phyloP scores from a whole-genome alignment of 176 grass and related monocot genomes.

The Carex scoparia region DNA sequence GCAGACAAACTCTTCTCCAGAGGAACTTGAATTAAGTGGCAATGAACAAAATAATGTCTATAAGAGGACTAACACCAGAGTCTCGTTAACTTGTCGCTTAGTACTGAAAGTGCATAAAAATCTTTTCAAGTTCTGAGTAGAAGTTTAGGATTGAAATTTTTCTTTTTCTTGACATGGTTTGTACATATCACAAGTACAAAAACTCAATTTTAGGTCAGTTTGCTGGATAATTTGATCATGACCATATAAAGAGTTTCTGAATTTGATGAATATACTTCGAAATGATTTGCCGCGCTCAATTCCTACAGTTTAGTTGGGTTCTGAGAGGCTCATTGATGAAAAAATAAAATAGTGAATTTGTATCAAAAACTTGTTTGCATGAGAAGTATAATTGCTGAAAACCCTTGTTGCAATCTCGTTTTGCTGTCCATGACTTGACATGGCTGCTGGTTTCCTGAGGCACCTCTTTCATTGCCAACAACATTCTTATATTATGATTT shows the following conservation, averaged over 20 bases:
- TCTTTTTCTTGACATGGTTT: not conserved
- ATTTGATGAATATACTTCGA: not conserved
- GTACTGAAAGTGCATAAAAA: slow-evolving; percentile 82
- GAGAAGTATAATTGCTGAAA: not conserved
- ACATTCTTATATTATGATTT: too few relatives aligned
- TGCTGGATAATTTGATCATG: not conserved
- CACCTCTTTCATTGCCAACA: too few relatives aligned
- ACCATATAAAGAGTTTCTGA: not conserved
- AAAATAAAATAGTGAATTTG: not conserved
- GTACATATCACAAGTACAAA: not conserved
- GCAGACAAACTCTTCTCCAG: slow-evolving; percentile 15
- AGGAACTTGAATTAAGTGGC: slow-evolving; percentile 3
- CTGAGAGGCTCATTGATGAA: not conserved
- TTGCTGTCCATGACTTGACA: not conserved
- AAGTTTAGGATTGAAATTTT: not conserved
- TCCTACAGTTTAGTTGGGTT: too few relatives aligned
- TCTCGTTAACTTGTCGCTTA: slow-evolving; percentile 74
- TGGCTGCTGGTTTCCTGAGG: not conserved
- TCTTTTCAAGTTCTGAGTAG: slow-evolving; percentile 63
- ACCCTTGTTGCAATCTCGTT: not conserved
- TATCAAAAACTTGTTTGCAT: not conserved
- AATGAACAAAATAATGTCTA: slow-evolving; percentile 37
- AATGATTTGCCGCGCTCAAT: not conserved
- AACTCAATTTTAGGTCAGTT: not conserved
- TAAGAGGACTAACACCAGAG: slow-evolving; percentile 44